These are phyloP conservation scores for Phragmites australis DNA, from an alignment of 176 grass and related monocot species.

Conservation along the genomic window DNA sequence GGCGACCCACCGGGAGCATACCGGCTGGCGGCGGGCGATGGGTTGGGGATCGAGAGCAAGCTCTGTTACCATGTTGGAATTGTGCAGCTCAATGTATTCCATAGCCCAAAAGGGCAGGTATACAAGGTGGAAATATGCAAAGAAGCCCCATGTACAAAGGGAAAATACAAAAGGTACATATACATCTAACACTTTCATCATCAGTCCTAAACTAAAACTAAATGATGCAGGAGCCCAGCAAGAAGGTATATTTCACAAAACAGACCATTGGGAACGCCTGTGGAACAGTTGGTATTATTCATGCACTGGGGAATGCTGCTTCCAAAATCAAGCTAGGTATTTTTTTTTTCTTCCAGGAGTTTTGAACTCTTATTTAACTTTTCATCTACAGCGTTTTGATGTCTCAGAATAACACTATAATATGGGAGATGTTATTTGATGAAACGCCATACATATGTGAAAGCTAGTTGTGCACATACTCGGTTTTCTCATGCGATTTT, in stretches of 20 bases:
- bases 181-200: background rate
- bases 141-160: no score
- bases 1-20: no score
- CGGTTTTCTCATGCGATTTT: background rate
- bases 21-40: no score
- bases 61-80: no score
- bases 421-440: background rate
- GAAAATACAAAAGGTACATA: no score
- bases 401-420: constrained; percentile 9
- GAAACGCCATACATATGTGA: background rate
- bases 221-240: constrained; percentile 53
- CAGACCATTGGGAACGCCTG: constrained; percentile 92
- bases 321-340: constrained; percentile 78
- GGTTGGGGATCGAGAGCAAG: no score
- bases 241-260: constrained; percentile 81
- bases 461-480: background rate
- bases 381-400: background rate
- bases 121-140: background rate
- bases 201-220: background rate
- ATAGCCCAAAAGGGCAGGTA: background rate
- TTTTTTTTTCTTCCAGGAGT: background rate
- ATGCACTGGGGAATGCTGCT: constrained; percentile 79
- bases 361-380: constrained; percentile 2
- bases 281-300: constrained; percentile 92
- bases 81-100: background rate